phyloP scores from a whole-genome alignment of 495 filamentous ascomycete species.

The Clavariopsis aquatica region DNA sequence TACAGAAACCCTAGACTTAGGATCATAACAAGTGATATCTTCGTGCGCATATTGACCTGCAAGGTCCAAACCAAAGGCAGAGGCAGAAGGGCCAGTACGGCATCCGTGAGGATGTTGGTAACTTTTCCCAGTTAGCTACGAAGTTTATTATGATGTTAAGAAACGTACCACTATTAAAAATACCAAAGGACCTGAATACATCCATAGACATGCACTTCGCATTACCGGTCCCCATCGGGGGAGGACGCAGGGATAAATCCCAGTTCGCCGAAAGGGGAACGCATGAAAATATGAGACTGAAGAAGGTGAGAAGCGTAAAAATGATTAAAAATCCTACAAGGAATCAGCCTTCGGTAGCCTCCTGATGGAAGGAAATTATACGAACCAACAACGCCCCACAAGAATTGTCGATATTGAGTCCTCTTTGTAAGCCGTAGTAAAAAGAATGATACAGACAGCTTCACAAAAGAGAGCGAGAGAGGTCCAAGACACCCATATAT shows the following conservation, averaged over 20 bases:
- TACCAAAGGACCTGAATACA: conserved; percentile 29
- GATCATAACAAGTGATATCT: conserved; percentile 36
- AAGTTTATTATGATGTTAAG: no score
- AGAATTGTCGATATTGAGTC: conserved; percentile 26
- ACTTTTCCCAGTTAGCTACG: conserved; percentile 11
- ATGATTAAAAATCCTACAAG: conserved; percentile 34
- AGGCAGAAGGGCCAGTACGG: conserved; percentile 39
- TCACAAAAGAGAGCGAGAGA: conserved; percentile 27
- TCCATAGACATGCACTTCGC: conserved; percentile 36
- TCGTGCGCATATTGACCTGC: conserved; percentile 39
- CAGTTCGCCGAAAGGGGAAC: conserved; percentile 36
- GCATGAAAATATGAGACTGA: conserved; percentile 38
- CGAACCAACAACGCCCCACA: conserved; percentile 38
- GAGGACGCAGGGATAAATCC: conserved; percentile 26
- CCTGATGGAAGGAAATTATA: neutral
- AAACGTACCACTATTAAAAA: conserved; percentile 26
- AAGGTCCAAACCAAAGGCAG: conserved; percentile 40
- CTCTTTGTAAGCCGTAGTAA: conserved; percentile 33
- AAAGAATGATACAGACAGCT: conserved; percentile 41
- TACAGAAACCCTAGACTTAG: conserved; percentile 40
- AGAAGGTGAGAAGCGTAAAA: conserved; percentile 33
- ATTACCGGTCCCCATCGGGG: conserved; percentile 25
- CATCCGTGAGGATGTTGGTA: conserved; percentile 40
- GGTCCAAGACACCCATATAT: conserved; percentile 14
- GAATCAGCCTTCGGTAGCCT: neutral